Base-by-base conservation (phyloP, 176 grass and related monocot species). In the Saccharum officinarum region DNA sequence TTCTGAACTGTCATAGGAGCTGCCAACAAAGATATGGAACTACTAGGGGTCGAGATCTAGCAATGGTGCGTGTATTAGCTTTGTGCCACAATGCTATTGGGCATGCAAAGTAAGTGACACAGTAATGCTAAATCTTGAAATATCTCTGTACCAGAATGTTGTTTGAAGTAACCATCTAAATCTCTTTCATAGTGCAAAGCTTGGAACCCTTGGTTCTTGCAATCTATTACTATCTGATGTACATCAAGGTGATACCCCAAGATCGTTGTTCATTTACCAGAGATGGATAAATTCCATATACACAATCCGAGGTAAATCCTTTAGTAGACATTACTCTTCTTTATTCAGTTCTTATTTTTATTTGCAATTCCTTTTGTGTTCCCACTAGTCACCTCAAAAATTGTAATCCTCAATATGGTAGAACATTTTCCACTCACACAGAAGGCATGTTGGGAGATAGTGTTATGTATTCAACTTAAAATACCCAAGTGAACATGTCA, bases 271-370 rank as follows among this genome's bases (percentile, higher is more conserved):
- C 84, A 95, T 98, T 73, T 95, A 98, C 55, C 94, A 94, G 71
- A 92, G 97, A 92, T 98, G 93, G 97, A 83, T 91, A 74, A 78
- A 86, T 30, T 92, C 85, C 83, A 90, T 98, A 80, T 94, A 95
- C 70, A 94, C 85, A 90, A 89, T 98, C 79, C 91, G 89, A 86
- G 89, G 93, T 92, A 88, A 85, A 69, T 42, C 44, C 25, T 78
- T 7, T 64, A 65, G 2, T 40, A 40, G 30, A 34, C 18, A 41
- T 26, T 70, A 17, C 61, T 54, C 26, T 26, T 79, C 45, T 61
- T 22, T 50, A 74, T 47, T 31, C 14, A 18, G 25, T 74, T 50
- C 25, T 50, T 47, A 47, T n/a, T 46, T 80, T 76, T 49, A 22
- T 65, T 31, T 69, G 46, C 40, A 75, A 84, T 20, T 42, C 9